Evolutionary conservation across 2,329 filamentous ascomycete genomes (phyloP), one percentile per base, ranked within the genome.

Genomic region (Bertia moriformis): DNA sequence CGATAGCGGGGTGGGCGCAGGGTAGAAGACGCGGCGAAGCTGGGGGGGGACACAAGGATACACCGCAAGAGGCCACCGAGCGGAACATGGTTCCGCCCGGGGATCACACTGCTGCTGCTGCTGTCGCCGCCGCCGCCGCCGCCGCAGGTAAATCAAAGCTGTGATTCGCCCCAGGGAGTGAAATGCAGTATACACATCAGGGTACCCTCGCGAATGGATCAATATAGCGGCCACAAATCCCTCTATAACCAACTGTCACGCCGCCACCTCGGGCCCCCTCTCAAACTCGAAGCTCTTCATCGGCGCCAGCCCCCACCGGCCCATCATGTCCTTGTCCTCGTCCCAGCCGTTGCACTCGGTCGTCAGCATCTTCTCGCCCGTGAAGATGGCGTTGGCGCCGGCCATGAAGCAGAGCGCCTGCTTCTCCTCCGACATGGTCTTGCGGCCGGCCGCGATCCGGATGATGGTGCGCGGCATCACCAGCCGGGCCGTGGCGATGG

Each of bases 291-390:
- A 53, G 44, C 43, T 54, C 53, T 65, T 60, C 85, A 94, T 93
- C 1, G 86, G 83, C 51, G 73, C 68, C 42, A 91, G 62, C 0
- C 87, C 87, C 82, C 85, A 93, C 39, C 75, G 71, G 2, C 78
- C 72, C 61, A 94, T 91, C 76, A 93, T 84, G 33, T 65, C 76
- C 45, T 73, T 78, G 51, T 94, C 87, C 59, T 93, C 83, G 45
- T 91, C 85, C 83, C 84, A 94, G 19, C 85, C 84, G 48, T 85
- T 88, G 55, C 85, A 93, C 41, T 87, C 83, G 0, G 87, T 93
- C 4, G 87, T 94, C 60, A 93, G 58, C 87, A 94, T 93, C 69
- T 89, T 93, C 64, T 94, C 87, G 5, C 87, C 87, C 0, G 87
- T 94, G 54, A 94, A 94, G 22, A 94, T 81, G n/a, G 87, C 87